Conservation (phyloP, 495 filamentous ascomycete species). For the Terfezia claveryi region DNA sequence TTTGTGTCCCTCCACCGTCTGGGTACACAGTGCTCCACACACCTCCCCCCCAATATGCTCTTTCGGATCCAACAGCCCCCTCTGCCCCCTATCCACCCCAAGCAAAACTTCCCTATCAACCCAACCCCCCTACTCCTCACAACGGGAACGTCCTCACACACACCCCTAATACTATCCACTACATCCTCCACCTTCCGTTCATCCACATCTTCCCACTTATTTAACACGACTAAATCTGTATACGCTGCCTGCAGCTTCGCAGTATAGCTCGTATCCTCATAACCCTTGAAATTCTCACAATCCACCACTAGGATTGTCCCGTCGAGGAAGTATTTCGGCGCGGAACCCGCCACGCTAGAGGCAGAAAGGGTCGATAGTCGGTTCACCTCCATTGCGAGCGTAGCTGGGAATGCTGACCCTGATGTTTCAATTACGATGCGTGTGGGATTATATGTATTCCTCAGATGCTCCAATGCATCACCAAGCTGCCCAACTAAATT, state of each 20-base stretch:
- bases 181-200: constrained; percentile 61
- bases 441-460: constrained; percentile 36
- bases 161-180: constrained; percentile 62
- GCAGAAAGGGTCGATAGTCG: constrained; percentile 27
- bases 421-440: constrained; percentile 84
- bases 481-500: constrained; percentile 83
- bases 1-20: constrained; percentile 4
- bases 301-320: constrained; percentile 86
- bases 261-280: constrained; percentile 63
- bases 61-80: background rate
- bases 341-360: constrained; percentile 39
- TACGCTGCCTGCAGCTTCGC: constrained; percentile 71
- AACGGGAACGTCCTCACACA: constrained; percentile 49
- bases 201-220: constrained; percentile 69
- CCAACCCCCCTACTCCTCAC: constrained; percentile 51
- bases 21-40: too few relatives aligned
- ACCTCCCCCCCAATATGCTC: background rate
- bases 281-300: constrained; percentile 92
- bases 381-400: constrained; percentile 51
- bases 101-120: constrained; percentile 60
- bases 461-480: constrained; percentile 53
- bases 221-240: constrained; percentile 83
- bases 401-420: constrained; percentile 73
- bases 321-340: constrained; percentile 44
- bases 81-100: constrained; percentile 40